Base-by-base conservation (phyloP, 2,329 filamentous ascomycete genomes). In the Graphilbum sp. region DNA sequence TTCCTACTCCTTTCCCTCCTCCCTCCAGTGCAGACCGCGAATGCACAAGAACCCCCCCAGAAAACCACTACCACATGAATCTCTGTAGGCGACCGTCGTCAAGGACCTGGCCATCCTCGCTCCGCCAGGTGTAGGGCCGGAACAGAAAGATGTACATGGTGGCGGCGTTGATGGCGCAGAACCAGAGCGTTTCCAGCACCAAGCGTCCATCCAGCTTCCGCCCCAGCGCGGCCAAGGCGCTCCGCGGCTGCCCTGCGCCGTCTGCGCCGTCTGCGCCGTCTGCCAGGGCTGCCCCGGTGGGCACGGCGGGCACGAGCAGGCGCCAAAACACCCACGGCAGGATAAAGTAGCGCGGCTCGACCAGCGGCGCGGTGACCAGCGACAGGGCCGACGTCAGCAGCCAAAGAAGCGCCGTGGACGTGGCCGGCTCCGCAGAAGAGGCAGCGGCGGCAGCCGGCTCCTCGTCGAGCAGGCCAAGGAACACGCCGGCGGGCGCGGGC, bases 281-380 rank as follows among this genome's bases (percentile, higher is more conserved):
- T 42, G 29, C 17, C 36, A 35, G 60, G 60, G 62, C 27, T n/a
- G 27, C 8, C 27, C 5, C 15, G 9, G 32, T 18, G 17, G 36
- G 33, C 15, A 31, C 32, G 37, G 64, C 56, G 0, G 84, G 84
- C 1, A 92, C 60, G 50, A 92, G 70, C 8, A 96, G 59, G 1
- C 90, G 71, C 84, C 87, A 96, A 50, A 95, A 76, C 9, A 95
- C 71, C 85, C 86, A 98, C 0, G 88, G 87, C 12, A 95, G 67
- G 52, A 98, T 92, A 56, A 94, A 94, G 57, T 98, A 98, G 13
- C 90, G 73, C 13, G 90, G 90, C 55, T 98, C 90, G 10, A 98
- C 88, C 1, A 98, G 69, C 0, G 90, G 87, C 0, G 90, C 87
- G 1, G 85, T 90, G 39, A 94, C 61, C 12, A 98, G 69, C 1